These are phyloP conservation scores for Hura crepitans DNA, from an alignment of 441 rosid genomes.

Conservation along the genomic window DNA sequence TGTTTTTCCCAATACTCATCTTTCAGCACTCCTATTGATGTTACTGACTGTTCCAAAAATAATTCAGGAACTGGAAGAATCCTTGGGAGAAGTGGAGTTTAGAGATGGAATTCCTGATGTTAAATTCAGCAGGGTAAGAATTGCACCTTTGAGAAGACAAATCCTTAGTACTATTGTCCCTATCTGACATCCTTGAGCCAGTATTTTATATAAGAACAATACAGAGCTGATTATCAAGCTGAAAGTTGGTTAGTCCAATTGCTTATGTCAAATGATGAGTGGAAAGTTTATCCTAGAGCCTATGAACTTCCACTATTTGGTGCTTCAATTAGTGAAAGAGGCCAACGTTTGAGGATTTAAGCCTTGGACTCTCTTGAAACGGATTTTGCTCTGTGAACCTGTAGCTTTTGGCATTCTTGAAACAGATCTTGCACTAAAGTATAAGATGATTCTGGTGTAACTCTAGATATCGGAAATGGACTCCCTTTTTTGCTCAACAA, in stretches of 20 bases:
- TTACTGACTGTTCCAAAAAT: slow-evolving; percentile 25
- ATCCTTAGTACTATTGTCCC: slow-evolving; percentile 4
- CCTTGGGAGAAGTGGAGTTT: slow-evolving; percentile 78
- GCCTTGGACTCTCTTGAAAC: slow-evolving; percentile 6
- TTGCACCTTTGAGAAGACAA: slow-evolving; percentile 7
- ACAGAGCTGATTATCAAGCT: background rate
- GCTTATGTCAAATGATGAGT: background rate
- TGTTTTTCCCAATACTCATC: slow-evolving; percentile 6
- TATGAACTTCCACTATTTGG: slow-evolving; percentile 7
- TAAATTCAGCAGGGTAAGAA: slow-evolving; percentile 88
- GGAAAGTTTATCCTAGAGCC: background rate
- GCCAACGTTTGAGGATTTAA: background rate
- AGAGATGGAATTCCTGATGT: slow-evolving; percentile 86
- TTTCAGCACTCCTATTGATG: slow-evolving; percentile 21
- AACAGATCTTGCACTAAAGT: background rate
- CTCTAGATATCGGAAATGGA: slow-evolving; percentile 5
- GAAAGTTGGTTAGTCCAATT: background rate
- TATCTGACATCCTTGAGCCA: slow-evolving; percentile 1
- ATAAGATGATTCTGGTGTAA: background rate
- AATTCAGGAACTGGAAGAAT: slow-evolving; percentile 79
- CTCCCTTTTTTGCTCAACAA: background rate
- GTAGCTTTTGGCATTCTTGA: background rate
- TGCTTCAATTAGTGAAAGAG: background rate
- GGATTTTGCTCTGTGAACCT: background rate
- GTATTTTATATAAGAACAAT: slow-evolving; percentile 1